Conservation (phyloP, 1,284 basidiomycete genomes). For the Apiotrichum akiyoshidainum region DNA sequence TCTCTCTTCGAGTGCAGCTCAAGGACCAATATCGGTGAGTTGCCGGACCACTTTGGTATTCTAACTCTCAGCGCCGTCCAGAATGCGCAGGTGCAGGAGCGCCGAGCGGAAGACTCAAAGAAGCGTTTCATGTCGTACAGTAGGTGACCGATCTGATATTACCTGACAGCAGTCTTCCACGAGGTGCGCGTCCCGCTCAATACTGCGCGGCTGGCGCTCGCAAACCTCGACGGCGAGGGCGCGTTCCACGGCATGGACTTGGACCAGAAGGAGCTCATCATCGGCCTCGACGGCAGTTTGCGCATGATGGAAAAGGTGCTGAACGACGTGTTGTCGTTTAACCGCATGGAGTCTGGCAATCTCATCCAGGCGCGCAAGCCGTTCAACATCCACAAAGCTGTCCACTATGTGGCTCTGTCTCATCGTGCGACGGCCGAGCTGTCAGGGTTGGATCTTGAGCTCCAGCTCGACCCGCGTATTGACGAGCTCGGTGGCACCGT, state of each 20-base stretch:
- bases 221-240: constrained; percentile 73
- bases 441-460: constrained; percentile 64
- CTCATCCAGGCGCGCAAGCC: constrained; percentile 55
- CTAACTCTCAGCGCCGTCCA: constrained; percentile 62
- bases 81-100: constrained; percentile 78
- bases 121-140: constrained; percentile 73
- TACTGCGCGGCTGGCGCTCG: constrained; percentile 79
- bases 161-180: constrained; percentile 41
- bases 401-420: constrained; percentile 73
- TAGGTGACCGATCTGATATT: constrained; percentile 52
- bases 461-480: constrained; percentile 67
- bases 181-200: constrained; percentile 88
- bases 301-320: constrained; percentile 73
- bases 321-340: constrained; percentile 68
- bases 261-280: constrained; percentile 46
- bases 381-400: constrained; percentile 76
- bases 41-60: background rate
- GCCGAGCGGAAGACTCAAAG: constrained; percentile 70
- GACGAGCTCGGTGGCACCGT: constrained; percentile 59
- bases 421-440: constrained; percentile 71
- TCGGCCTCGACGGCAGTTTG: constrained; percentile 67
- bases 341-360: constrained; percentile 52
- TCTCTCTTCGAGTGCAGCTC: constrained; percentile 64
- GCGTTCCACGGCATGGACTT: constrained; percentile 38
- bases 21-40: constrained; percentile 59